Percentiles rank a stretch among this genome's conserved stretches.
phyloP scores from a whole-genome alignment of 2,329 filamentous ascomycete species.

The Dactylellina cionopaga region DNA sequence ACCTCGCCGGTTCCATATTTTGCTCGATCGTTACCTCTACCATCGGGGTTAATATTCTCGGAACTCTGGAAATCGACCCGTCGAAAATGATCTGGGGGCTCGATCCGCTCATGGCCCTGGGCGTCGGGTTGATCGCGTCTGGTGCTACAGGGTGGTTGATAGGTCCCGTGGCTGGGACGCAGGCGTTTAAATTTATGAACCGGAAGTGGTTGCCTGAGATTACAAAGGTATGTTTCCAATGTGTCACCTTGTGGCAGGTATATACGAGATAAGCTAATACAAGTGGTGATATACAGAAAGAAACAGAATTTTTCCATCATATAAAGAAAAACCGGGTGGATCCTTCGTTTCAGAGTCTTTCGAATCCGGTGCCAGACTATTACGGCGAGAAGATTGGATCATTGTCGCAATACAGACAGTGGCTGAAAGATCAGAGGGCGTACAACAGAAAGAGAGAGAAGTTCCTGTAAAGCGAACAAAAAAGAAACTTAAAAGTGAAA shows the following conservation, averaged over 20 bases:
- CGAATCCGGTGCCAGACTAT: slow-evolving; percentile 95
- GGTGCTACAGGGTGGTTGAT: slow-evolving; percentile 86
- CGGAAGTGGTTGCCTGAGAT: slow-evolving; percentile 77
- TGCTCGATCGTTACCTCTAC: slow-evolving; percentile 72
- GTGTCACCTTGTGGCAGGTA: background rate
- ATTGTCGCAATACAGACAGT: slow-evolving; percentile 88
- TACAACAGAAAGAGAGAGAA: slow-evolving; percentile 85
- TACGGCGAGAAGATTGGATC: slow-evolving; percentile 99
- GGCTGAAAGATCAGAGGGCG: slow-evolving; percentile 96
- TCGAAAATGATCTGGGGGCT: slow-evolving; percentile 77
- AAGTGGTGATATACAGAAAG: slow-evolving; percentile 70
- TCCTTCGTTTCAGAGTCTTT: slow-evolving; percentile 84
- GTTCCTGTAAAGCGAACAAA: slow-evolving; percentile 54
- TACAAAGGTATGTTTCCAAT: slow-evolving; percentile 67
- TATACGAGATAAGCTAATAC: background rate
- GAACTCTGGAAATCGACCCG: slow-evolving; percentile 76
- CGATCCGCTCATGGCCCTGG: slow-evolving; percentile 87
- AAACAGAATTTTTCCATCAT: slow-evolving; percentile 89
- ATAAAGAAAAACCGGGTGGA: slow-evolving; percentile 94
- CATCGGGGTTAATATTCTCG: slow-evolving; percentile 73
- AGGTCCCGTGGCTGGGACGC: slow-evolving; percentile 83
- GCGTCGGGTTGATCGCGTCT: slow-evolving; percentile 79
- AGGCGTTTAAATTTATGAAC: slow-evolving; percentile 80
- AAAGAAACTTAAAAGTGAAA: too few relatives aligned
- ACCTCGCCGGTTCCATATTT: slow-evolving; percentile 78